Evolutionary conservation across 2,329 filamentous ascomycete genomes (phyloP), one percentile per base, ranked within the genome.

Genomic region (Curvularia sp.): DNA sequence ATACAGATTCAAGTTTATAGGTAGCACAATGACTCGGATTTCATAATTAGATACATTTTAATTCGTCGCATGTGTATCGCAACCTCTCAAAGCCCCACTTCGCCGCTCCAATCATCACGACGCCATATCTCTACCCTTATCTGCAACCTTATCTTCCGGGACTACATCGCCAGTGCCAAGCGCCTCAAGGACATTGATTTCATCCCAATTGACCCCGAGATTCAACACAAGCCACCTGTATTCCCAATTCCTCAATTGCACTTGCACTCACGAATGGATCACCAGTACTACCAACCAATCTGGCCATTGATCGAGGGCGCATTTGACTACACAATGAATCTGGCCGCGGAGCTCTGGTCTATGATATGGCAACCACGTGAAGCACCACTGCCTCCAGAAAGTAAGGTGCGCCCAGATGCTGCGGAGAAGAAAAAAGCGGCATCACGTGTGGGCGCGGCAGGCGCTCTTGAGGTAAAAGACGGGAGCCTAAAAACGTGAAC

Each of bases 251-350:
- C 10, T 13, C 26, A 18, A 7, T 48, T n/a, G n/a, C 31, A 10
- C 30, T 31, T 12, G 35, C 49, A 13, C 9, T 42, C n/a, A 20
- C 18, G 2, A 65, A 67, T 65, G 64, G 64, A 67, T 39, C 62
- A 67, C 18, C 58, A 67, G 12, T 22, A 63, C 35, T 50, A 65
- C 39, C 64, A 67, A 44, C 64, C 62, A 1, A 59, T 63, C 6
- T 65, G 62, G 64, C 64, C 64, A 1, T 56, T 67, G 51, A 24
- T 67, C 8, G 60, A 67, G 30, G 64, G 64, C 41, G 55, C 62
- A 12, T 58, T 58, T 10, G 61, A 65, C 15, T 63, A 65, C 31
- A 58, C 50, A 3, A 56, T 63, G 48, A 65, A 67, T 20, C 7
- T 67, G 4, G 56, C 54, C 12, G 58, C 59, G 15, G 64, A 67